phyloP scores from a whole-genome alignment of 2,329 filamentous ascomycete species.

The Phialophora chinensis region DNA sequence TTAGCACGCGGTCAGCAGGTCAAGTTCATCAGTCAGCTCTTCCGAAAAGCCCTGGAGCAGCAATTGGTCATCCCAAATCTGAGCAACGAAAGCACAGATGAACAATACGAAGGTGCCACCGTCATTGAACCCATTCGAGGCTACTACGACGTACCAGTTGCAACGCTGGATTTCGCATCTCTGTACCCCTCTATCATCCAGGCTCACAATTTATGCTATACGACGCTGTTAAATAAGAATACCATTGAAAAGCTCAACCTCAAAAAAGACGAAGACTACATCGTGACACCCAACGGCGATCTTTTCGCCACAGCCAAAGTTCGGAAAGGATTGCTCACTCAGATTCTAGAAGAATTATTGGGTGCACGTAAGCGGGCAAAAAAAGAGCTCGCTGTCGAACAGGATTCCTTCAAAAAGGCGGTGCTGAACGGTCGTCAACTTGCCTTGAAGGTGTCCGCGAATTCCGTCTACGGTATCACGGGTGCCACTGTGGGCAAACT shows the following conservation, averaged over 20 bases:
- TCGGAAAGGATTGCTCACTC: slow-evolving; percentile 87
- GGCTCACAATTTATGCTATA: slow-evolving; percentile 98
- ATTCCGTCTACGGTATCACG: slow-evolving; percentile 96
- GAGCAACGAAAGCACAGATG: slow-evolving; percentile 71
- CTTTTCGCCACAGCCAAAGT: slow-evolving; percentile 87
- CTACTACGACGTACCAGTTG: slow-evolving; percentile 94
- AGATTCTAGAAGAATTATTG: slow-evolving; percentile 94
- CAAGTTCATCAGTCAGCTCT: slow-evolving; percentile 96
- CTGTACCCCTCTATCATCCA: slow-evolving; percentile 99
- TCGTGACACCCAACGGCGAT: slow-evolving; percentile 92
- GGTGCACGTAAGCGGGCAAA: slow-evolving; percentile 94
- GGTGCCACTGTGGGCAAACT: slow-evolving; percentile 95
- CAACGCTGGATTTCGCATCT: slow-evolving; percentile 97
- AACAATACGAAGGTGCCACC: slow-evolving; percentile 96
- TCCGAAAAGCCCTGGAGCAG: slow-evolving; percentile 91
- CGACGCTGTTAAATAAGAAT: slow-evolving; percentile 81
- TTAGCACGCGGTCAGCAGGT: slow-evolving; percentile 93
- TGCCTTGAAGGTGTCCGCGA: slow-evolving; percentile 94
- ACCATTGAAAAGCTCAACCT: slow-evolving; percentile 77
- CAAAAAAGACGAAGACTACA: slow-evolving; percentile 91
- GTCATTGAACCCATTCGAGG: slow-evolving; percentile 94
- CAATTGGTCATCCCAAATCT: slow-evolving; percentile 93
- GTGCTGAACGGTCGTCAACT: slow-evolving; percentile 96
- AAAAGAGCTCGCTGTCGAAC: slow-evolving; percentile 84
- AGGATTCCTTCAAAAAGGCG: slow-evolving; percentile 95